Conservation (phyloP, 2,329 filamentous ascomycete genomes). For the Pleoardoris graminearum region DNA sequence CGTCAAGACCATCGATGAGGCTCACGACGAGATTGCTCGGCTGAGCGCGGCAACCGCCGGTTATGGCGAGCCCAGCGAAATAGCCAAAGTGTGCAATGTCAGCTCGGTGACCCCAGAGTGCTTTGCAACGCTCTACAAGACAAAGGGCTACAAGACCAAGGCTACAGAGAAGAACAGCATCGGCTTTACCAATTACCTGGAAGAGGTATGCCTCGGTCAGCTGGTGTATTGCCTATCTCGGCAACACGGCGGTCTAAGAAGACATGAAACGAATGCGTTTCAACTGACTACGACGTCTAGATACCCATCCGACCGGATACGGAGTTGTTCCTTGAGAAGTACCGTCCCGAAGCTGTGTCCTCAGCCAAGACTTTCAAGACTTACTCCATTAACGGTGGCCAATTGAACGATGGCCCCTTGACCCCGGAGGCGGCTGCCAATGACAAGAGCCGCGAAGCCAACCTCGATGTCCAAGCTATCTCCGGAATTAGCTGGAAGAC, state of each 20-base stretch:
- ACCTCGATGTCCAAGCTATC: constrained; percentile 66
- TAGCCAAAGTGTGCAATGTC: constrained; percentile 54
- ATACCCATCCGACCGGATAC: background rate
- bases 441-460: constrained; percentile 58
- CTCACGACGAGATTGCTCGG: constrained; percentile 17
- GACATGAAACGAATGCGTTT: no score
- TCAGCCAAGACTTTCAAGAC: constrained; percentile 60
- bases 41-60: background rate
- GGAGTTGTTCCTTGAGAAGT: constrained; percentile 48
- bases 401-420: constrained; percentile 51
- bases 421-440: constrained; percentile 32
- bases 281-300: no score
- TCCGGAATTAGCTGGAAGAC: constrained; percentile 59
- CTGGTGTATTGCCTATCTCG: no score
- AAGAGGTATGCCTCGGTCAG: constrained; percentile 55
- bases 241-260: no score
- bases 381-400: constrained; percentile 60
- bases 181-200: constrained; percentile 55
- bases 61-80: constrained; percentile 34
- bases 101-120: constrained; percentile 58
- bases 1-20: constrained; percentile 12
- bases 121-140: constrained; percentile 58
- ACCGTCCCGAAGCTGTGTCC: constrained; percentile 55
- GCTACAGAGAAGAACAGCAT: constrained; percentile 51
- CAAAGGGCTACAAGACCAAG: constrained; percentile 56